Evolutionary conservation across 352 stramenopile genomes (phyloP).

Genomic region (Thraustochytrium striatum): DNA sequence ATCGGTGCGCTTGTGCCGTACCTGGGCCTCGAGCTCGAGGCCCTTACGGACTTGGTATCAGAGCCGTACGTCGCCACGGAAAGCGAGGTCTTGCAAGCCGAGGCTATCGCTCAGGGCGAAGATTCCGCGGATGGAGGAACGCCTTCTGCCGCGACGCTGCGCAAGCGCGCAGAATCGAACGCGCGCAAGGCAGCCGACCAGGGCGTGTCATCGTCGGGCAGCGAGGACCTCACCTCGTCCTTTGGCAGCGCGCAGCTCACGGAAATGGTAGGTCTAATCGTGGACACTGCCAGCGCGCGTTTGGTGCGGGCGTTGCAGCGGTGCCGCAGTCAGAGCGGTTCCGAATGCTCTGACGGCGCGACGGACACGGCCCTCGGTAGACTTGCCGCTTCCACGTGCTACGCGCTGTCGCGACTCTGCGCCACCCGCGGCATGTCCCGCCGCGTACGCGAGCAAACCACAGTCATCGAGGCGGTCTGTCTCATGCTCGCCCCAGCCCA

Average conservation of each 20-base stretch:
- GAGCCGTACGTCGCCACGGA: not conserved
- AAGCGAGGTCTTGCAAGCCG: not conserved
- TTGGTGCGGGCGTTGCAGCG: not conserved
- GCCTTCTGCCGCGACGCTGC: too few species aligned
- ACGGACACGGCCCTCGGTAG: too few species aligned
- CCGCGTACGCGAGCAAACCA: too few species aligned
- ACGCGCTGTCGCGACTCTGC: too few species aligned
- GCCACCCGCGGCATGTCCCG: too few species aligned
- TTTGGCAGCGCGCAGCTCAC: not conserved
- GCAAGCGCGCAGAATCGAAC: not conserved
- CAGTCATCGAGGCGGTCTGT: too few species aligned
- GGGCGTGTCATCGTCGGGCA: not conserved
- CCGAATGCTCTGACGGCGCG: too few species aligned
- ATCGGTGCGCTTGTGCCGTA: not conserved
- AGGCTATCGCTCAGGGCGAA: not conserved
- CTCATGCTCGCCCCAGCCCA: too few species aligned
- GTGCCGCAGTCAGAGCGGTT: too few species aligned
- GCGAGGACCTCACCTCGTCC: not conserved
- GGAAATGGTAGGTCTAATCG: not conserved
- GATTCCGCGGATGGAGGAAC: too few species aligned
- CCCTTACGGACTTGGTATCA: not conserved
- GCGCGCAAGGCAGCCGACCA: not conserved
- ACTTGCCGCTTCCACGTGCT: too few species aligned
- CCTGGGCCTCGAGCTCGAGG: slow-evolving; percentile 31
- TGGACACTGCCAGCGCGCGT: not conserved